phyloP scores from a whole-genome alignment of 2,329 filamentous ascomycete species.

The Decorospora gaudefroyi region DNA sequence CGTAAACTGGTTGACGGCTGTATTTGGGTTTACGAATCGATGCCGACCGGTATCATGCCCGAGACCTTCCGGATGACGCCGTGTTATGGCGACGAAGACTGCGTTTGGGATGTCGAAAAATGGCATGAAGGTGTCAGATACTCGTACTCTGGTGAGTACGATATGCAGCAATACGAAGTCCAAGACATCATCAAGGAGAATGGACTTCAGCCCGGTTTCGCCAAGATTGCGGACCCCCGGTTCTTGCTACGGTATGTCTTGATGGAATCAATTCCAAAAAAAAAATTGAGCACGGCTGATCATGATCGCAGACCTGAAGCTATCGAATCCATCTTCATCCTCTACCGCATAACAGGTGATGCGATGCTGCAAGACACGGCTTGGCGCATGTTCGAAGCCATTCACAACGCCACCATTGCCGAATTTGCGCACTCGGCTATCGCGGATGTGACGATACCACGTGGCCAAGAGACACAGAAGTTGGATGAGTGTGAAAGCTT shows the following conservation, averaged over 20 bases:
- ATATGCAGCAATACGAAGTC: conserved; percentile 21
- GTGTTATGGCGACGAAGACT: conserved; percentile 50
- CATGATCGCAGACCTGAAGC: conserved; percentile 68
- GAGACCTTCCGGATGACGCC: conserved; percentile 53
- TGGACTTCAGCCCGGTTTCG: conserved; percentile 50
- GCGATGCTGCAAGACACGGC: conserved; percentile 75
- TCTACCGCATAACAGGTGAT: conserved; percentile 88
- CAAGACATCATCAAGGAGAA: conserved; percentile 45
- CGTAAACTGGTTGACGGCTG: conserved; percentile 60
- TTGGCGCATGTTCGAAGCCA: conserved; percentile 81
- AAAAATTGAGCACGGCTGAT: conserved; percentile 6
- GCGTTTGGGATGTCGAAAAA: conserved; percentile 50
- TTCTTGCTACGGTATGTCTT: conserved; percentile 51
- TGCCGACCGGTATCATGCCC: conserved; percentile 59
- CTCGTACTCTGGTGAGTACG: conserved; percentile 18
- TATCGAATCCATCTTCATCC: conserved; percentile 85
- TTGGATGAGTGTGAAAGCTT: conserved; percentile 66
- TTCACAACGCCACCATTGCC: conserved; percentile 68
- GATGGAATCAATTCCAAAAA: not conserved
- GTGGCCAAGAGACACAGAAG: conserved; percentile 32
- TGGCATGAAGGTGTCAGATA: conserved; percentile 50
- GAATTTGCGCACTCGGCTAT: conserved; percentile 72
- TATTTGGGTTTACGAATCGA: conserved; percentile 59
- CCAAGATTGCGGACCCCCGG: conserved; percentile 42
- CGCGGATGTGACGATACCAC: conserved; percentile 60